Evolutionary conservation across 1,284 basidiomycete genomes (phyloP).

Genomic region (Ganoderma multipileum): DNA sequence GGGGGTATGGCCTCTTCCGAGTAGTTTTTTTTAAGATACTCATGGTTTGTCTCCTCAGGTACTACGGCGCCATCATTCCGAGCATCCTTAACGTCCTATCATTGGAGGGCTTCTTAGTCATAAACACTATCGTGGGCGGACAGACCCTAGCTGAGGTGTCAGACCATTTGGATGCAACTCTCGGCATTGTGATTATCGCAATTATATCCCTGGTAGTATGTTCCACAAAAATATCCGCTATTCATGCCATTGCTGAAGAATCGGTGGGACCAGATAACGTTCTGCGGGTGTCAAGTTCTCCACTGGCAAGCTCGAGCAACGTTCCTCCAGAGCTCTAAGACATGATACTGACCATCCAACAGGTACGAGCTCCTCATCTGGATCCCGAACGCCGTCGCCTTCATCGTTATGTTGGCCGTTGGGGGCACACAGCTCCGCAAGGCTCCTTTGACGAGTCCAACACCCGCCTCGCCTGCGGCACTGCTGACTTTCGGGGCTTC

Average conservation of each 20-base stretch:
- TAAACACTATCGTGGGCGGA: slow-evolving; percentile 80
- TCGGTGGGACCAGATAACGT: slow-evolving; percentile 42
- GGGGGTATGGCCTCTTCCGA: slow-evolving; percentile 44
- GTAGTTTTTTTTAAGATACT: neutral
- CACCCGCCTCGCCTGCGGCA: slow-evolving; percentile 36
- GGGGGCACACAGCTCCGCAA: slow-evolving; percentile 54
- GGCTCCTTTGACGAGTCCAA: slow-evolving; percentile 36
- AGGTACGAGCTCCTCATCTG: slow-evolving; percentile 67
- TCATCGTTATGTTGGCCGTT: slow-evolving; percentile 69
- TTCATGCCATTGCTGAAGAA: neutral
- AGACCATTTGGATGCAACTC: slow-evolving; percentile 50
- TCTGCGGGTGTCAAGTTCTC: slow-evolving; percentile 69
- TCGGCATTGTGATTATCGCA: slow-evolving; percentile 83
- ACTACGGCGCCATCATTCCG: slow-evolving; percentile 67
- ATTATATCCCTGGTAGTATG: slow-evolving; percentile 67
- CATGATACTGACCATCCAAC: neutral
- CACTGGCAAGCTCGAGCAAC: slow-evolving; percentile 49
- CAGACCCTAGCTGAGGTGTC: slow-evolving; percentile 73
- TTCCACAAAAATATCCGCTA: slow-evolving; percentile 26
- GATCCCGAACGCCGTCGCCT: slow-evolving; percentile 71
- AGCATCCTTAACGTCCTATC: slow-evolving; percentile 69
- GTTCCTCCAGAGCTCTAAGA: neutral
- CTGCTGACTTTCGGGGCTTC: slow-evolving; percentile 45
- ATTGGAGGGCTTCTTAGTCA: slow-evolving; percentile 72
- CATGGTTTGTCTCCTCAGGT: slow-evolving; percentile 45